Percentiles rank a stretch among this genome's conserved stretches.
Conservation (phyloP, 805 yeast genomes). For the Cyberlindnera maritima region DNA sequence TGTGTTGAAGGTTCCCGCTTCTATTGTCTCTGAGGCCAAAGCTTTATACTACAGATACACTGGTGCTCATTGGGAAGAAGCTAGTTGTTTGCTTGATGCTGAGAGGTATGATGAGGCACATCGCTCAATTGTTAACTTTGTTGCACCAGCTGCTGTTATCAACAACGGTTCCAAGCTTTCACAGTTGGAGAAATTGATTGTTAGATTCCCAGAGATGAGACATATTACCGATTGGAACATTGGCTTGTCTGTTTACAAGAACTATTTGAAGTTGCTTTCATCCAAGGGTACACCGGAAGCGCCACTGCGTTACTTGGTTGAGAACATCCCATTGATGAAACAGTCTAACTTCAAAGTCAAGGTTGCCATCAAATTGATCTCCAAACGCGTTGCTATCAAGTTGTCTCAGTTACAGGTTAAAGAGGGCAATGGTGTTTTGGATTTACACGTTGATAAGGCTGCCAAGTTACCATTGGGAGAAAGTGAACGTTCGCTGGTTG, state of each 20-base stretch:
- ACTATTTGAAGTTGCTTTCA: slow-evolving; percentile 39
- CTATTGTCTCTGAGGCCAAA: slow-evolving; percentile 51
- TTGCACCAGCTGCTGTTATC: slow-evolving; percentile 74
- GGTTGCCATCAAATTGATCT: slow-evolving; percentile 53
- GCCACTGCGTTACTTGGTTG: slow-evolving; percentile 39
- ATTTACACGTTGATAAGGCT: slow-evolving; percentile 33
- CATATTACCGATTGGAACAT: slow-evolving; percentile 47
- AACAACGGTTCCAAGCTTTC: slow-evolving; percentile 35
- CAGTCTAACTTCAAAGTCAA: slow-evolving; percentile 35
- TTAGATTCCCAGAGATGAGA: slow-evolving; percentile 41
- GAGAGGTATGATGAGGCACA: slow-evolving; percentile 63
- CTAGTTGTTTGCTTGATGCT: slow-evolving; percentile 60
- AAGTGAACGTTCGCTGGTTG: slow-evolving; percentile 16
- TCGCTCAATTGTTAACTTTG: slow-evolving; percentile 44
- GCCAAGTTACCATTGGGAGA: slow-evolving; percentile 42
- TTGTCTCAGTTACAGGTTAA: slow-evolving; percentile 14
- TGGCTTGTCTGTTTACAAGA: slow-evolving; percentile 58
- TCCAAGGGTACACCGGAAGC: slow-evolving; percentile 23
- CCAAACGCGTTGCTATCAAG: slow-evolving; percentile 39
- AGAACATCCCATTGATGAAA: slow-evolving; percentile 42
- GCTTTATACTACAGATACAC: slow-evolving; percentile 52
- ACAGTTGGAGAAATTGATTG: slow-evolving; percentile 36
- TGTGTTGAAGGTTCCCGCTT: slow-evolving; percentile 45
- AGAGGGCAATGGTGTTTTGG: slow-evolving; percentile 15
- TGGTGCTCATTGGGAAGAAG: slow-evolving; percentile 57